Evolutionary conservation across 2,329 filamentous ascomycete genomes (phyloP).

Genomic region (Aureobasidium lini): DNA sequence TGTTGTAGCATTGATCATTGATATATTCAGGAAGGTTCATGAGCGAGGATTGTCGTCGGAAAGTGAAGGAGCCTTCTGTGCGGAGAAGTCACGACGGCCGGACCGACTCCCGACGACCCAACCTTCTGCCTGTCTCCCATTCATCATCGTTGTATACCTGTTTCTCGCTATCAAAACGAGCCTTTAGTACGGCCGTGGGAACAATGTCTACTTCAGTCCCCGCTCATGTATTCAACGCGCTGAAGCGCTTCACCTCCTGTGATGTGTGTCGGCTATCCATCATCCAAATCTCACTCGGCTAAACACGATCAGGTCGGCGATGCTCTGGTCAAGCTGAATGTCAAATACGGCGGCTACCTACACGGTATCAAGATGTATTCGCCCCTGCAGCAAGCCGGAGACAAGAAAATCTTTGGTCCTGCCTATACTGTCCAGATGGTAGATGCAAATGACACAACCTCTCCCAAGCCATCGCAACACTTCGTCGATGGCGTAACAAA

Average conservation of each 20-base stretch:
- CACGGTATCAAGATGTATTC: conserved; percentile 28
- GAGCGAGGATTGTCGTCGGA: neutral
- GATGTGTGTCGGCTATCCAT: neutral
- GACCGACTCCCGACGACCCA: no score
- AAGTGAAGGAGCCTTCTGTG: neutral
- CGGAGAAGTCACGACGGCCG: neutral
- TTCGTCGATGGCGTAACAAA: conserved; percentile 31
- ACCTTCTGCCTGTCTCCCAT: no score
- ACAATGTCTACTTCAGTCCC: conserved; percentile 4
- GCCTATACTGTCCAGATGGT: conserved; percentile 22
- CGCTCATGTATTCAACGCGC: neutral
- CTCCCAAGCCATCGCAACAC: conserved; percentile 27
- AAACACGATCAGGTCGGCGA: conserved; percentile 26
- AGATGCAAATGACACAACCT: conserved; percentile 24
- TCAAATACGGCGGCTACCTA: conserved; percentile 30
- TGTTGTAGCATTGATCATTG: no score
- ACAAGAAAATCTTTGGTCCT: conserved; percentile 5
- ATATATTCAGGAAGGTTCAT: no score
- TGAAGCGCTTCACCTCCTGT: conserved; percentile 13
- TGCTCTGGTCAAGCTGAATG: conserved; percentile 29
- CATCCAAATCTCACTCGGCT: neutral
- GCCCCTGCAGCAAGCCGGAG: conserved; percentile 2
- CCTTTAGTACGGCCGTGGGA: no score
- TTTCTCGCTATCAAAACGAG: no score
- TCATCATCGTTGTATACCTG: no score